A percentile compares a stretch with the other conserved stretches of the same genome.
phyloP scores from a whole-genome alignment of 805 yeast species.

The Brettanomyces anomalus region DNA sequence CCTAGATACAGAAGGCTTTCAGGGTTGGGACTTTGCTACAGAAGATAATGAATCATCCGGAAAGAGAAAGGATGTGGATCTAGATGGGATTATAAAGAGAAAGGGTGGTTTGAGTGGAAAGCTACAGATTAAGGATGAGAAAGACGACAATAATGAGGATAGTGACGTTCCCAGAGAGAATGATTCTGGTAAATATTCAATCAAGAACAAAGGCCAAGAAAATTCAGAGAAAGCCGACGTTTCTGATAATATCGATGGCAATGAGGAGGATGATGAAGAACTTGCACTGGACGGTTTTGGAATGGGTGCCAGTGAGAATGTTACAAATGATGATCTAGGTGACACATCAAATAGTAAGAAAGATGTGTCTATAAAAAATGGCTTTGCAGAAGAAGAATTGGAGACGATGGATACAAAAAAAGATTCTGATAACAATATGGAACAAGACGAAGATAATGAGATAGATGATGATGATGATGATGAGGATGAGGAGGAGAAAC shows the following conservation, averaged over 20 bases:
- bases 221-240: slow-evolving; percentile 13
- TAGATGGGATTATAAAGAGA: slow-evolving; percentile 78
- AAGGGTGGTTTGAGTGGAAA: slow-evolving; percentile 55
- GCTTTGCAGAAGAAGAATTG: slow-evolving; percentile 20
- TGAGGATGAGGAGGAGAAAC: slow-evolving; percentile 34
- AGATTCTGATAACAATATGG: slow-evolving; percentile 3
- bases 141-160: slow-evolving; percentile 30
- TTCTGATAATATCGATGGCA: slow-evolving; percentile 4
- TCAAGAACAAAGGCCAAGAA: slow-evolving; percentile 16
- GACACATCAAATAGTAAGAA: slow-evolving; percentile 19
- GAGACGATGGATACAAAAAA: slow-evolving; percentile 25
- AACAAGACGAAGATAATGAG: slow-evolving; percentile 23
- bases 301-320: slow-evolving; percentile 24
- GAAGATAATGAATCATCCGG: slow-evolving; percentile 25
- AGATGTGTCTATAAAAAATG: slow-evolving; percentile 12
- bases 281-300: slow-evolving; percentile 35
- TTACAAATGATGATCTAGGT: slow-evolving; percentile 16
- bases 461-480: slow-evolving; percentile 13
- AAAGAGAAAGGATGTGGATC: slow-evolving; percentile 58
- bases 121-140: slow-evolving; percentile 20
- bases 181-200: slow-evolving; percentile 16
- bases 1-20: slow-evolving; percentile 31
- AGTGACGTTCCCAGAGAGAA: slow-evolving; percentile 4
- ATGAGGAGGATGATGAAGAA: slow-evolving; percentile 24
- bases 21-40: slow-evolving; percentile 81